Base-by-base conservation (phyloP, 169 alveolate genomes). In the Eimeria necatrix region DNA sequence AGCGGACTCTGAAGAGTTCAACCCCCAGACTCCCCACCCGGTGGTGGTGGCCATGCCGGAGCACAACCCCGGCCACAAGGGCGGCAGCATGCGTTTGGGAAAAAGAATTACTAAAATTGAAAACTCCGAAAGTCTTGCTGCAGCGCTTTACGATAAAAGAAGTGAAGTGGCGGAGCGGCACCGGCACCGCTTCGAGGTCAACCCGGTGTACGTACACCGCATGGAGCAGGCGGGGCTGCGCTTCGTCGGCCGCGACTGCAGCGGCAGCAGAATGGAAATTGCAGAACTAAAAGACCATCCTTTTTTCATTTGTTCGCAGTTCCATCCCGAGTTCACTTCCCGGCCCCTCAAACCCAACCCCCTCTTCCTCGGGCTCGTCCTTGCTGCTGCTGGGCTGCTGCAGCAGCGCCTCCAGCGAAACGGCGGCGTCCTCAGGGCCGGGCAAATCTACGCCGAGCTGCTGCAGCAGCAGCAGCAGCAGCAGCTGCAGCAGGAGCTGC, bases 81-180 rank as follows among this genome's bases (percentile, higher is more conserved):
- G 97, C 24, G 96, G 99, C 46, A 98, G 99, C 73, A 99, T 99
- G 99, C 97, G 99, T 53, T 97, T 98, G 52, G 99, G 99, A 20
- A 95, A 96, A 52, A 97, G 98, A 76, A 96, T 96, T 56, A 98
- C 99, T 2, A 94, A 93, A 78, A 96, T 99, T 76, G 95, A 96
- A 12, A 98, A 97, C 84, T 91, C 96, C 56, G 96, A 96, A n/a
- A 97, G 99, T 0, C 96, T 99, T 26, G 99, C 99, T 4, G 97
- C 97, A 76, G 97, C 96, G 85, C 94, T 98, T 32, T 99, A 98
- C 93, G 98, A 97, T 91, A 97, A 97, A 86, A 96, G 95, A 20
- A 94, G 95, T 20, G 97, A 95, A 60, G 97, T 98, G 78, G 97
- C 88, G 86, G 99, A 99, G 95, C 97, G 99, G 87, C 99, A 98